Base-by-base conservation (phyloP, 2,329 filamentous ascomycete species). In the Lecanosticta acicola region DNA sequence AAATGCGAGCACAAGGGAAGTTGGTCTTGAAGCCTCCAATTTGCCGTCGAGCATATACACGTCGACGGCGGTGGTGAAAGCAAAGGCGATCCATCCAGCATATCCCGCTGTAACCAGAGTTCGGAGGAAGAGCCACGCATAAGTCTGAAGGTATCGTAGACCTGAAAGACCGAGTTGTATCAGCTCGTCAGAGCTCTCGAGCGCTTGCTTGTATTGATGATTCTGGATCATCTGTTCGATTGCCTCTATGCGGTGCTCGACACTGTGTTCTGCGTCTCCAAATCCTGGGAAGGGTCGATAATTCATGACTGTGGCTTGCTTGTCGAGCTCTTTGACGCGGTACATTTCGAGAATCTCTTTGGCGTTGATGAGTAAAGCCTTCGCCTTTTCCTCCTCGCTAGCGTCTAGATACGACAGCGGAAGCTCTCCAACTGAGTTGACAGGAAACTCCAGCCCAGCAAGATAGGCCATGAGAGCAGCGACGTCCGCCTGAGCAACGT, bases 381-480 rank as follows among this genome's bases (percentile, higher is more conserved):
- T 77, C 0, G 94, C 87, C 66, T 97, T 96, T 52, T 87, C 81
- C 42, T 80, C 76, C 7, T 81, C 75, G 57, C 76, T 75, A 0
- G 84, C 86, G 41, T 85, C 79, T 7, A 97, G 70, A 64, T 85
- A 98, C 0, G 86, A 79, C 21, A 98, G 71, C 0, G 93, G 93
- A 24, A 98, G 76, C 67, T 95, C 85, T 39, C 93, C 93, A 2
- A 98, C 93, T 0, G 91, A 97, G 64, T 98, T 98, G 43, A 90
- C 91, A 0, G 93, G 94, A 60, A 91, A 98, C 55, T 91, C 85
- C 10, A 91, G 70, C 3, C 93, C 93, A 39, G 81, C 81, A 13
- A 98, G 75, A 61, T 97, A 94, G 1, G 94, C 83, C 93, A 98
- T 98, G 48, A 98, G 77, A 7, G 93, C 86, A 4, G 93, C 93